phyloP scores from a whole-genome alignment of 78 protist species.

The Pelomyxa schiedti region DNA sequence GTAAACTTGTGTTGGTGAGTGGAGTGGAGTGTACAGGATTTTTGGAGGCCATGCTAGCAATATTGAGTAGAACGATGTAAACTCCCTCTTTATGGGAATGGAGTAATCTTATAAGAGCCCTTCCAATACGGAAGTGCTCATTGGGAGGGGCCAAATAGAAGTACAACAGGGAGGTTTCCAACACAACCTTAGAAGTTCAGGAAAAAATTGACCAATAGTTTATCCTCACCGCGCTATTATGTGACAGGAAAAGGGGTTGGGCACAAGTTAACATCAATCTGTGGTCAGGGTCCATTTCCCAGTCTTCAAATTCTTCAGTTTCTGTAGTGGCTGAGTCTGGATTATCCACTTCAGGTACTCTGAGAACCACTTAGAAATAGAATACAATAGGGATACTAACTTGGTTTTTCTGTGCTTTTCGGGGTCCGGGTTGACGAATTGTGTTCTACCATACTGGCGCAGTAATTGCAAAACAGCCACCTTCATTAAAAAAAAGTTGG shows the following conservation, averaged over 20 bases:
- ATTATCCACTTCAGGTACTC: too few relatives aligned
- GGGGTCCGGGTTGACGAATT: neutral
- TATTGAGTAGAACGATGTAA: slow-evolving; percentile 50
- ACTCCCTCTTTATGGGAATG: slow-evolving; percentile 50
- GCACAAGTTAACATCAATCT: slow-evolving; percentile 54
- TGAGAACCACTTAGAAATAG: too few relatives aligned
- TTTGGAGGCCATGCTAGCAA: slow-evolving; percentile 63
- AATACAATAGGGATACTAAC: too few relatives aligned
- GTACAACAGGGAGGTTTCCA: slow-evolving; percentile 74
- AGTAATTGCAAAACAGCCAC: neutral
- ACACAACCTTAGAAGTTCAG: too few relatives aligned
- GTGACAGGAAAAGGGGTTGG: slow-evolving; percentile 56
- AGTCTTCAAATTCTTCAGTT: too few relatives aligned
- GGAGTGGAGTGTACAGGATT: too few relatives aligned
- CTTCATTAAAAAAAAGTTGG: too few relatives aligned
- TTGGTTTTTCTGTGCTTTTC: neutral
- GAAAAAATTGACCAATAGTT: too few relatives aligned
- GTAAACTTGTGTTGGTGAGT: too few relatives aligned
- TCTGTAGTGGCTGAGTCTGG: too few relatives aligned
- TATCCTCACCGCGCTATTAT: slow-evolving; percentile 66
- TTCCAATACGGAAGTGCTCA: slow-evolving; percentile 55
- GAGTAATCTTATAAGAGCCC: slow-evolving; percentile 74
- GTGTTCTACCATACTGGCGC: neutral
- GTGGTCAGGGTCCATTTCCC: slow-evolving; percentile 77
- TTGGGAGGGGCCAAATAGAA: slow-evolving; percentile 75